Evolutionary conservation across 2,329 filamentous ascomycete genomes (phyloP).

Genomic region (Rachicladosporium sp.): DNA sequence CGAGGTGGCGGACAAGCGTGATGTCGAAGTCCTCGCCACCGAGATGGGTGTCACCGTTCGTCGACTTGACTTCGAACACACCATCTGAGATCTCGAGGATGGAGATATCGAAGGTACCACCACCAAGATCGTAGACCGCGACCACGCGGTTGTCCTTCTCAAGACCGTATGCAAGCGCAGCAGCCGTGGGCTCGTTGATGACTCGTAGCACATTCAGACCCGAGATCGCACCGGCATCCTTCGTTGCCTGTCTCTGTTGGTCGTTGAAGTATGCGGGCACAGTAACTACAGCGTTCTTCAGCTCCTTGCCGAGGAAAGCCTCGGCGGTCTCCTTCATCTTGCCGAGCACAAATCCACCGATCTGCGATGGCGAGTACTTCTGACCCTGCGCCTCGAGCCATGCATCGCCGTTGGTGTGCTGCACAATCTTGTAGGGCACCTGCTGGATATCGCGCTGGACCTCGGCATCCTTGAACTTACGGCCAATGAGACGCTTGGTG

Average conservation of each 20-base stretch:
- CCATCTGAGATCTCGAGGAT: conserved; percentile 94
- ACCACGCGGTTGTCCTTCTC: conserved; percentile 91
- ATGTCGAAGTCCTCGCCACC: conserved; percentile 99
- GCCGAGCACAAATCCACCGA: conserved; percentile 88
- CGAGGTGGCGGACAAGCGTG: conserved; percentile 80
- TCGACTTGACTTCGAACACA: conserved; percentile 98
- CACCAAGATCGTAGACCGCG: conserved; percentile 94
- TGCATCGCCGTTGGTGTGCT: conserved; percentile 91
- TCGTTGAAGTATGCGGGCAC: conserved; percentile 99
- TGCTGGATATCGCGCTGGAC: conserved; percentile 95
- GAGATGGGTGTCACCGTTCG: conserved; percentile 96
- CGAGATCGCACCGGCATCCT: conserved; percentile 93
- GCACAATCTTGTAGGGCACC: conserved; percentile 96
- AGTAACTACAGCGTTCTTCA: conserved; percentile 95
- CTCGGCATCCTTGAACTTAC: conserved; percentile 88
- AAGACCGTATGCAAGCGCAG: conserved; percentile 87
- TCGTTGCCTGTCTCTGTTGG: conserved; percentile 93
- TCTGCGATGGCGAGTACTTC: conserved; percentile 96
- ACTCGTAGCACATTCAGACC: conserved; percentile 95
- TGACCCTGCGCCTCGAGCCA: conserved; percentile 89
- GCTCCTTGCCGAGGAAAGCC: conserved; percentile 74
- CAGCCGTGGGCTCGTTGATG: conserved; percentile 94
- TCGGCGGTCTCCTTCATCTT: conserved; percentile 99
- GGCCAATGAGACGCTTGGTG: conserved; percentile 96
- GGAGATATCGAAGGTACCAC: conserved; percentile 98